phyloP scores from a whole-genome alignment of 2,329 filamentous ascomycete species.

The Acrocalymma vagum region DNA sequence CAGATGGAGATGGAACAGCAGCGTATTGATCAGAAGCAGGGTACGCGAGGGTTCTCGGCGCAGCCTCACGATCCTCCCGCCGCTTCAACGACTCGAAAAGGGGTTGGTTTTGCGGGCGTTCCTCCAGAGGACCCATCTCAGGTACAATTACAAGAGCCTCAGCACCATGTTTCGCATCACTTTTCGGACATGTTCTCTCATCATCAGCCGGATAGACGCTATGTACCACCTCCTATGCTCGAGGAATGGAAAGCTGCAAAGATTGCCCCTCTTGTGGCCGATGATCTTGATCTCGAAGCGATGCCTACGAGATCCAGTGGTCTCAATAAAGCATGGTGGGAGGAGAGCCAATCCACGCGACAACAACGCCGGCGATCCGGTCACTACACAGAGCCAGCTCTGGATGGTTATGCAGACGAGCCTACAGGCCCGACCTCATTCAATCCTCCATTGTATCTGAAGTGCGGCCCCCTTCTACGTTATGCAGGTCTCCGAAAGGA shows the following conservation, averaged over 20 bases:
- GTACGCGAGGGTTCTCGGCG: conserved; percentile 42
- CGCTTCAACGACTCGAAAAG: conserved; percentile 46
- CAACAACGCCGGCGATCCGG: conserved; percentile 47
- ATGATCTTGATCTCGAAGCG: conserved; percentile 54
- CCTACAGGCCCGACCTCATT: conserved; percentile 74
- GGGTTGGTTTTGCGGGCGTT: conserved; percentile 52
- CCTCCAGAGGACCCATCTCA: conserved; percentile 31
- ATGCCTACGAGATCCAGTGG: conserved; percentile 35
- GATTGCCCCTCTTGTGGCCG: conserved; percentile 47
- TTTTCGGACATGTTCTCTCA: conserved; percentile 39
- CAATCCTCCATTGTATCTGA: conserved; percentile 82
- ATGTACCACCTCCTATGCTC: conserved; percentile 67
- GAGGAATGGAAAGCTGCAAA: conserved; percentile 61
- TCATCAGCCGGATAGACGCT: conserved; percentile 58
- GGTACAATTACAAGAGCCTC: conserved; percentile 26
- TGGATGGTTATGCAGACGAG: conserved; percentile 74
- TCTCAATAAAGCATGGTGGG: conserved; percentile 75
- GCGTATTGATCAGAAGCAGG: conserved; percentile 44
- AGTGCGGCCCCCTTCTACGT: conserved; percentile 88
- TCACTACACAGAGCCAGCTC: conserved; percentile 57
- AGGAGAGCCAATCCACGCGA: conserved; percentile 61
- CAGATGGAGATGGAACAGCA: conserved; percentile 50
- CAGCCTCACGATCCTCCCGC: conserved; percentile 35
- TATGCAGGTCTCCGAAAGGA: conserved; percentile 85
- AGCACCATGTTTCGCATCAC: conserved; percentile 36